Percentiles rank a stretch among this genome's conserved stretches.
Evolutionary conservation across 2,329 filamentous ascomycete genomes (phyloP).

Genomic region (Fusarium foetens): DNA sequence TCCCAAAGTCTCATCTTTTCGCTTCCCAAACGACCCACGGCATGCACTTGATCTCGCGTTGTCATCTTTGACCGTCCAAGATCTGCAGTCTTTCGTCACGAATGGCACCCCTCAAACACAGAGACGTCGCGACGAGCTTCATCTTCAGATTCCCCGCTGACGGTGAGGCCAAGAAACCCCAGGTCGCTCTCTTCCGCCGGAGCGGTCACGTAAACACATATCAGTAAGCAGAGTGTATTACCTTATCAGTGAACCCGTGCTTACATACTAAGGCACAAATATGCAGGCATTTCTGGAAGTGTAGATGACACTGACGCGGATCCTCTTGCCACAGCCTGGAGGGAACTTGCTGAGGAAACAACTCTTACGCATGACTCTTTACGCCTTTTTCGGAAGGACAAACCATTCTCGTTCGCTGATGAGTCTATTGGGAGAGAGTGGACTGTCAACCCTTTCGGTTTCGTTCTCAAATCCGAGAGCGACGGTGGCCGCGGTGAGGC

Average conservation of each 20-base stretch:
- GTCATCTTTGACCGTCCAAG: background rate
- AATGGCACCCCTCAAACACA: conserved; percentile 42
- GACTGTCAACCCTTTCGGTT: conserved; percentile 72
- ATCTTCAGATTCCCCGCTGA: conserved; percentile 58
- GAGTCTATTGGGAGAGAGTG: conserved; percentile 64
- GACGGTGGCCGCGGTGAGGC: conserved; percentile 51
- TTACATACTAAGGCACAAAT: conserved; percentile 57
- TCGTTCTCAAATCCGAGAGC: conserved; percentile 55
- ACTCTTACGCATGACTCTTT: conserved; percentile 59
- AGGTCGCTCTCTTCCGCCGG: conserved; percentile 70
- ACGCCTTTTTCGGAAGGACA: conserved; percentile 65
- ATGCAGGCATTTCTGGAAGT: conserved; percentile 70
- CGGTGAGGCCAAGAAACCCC: conserved; percentile 50
- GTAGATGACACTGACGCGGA: conserved; percentile 64
- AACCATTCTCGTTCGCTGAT: conserved; percentile 68
- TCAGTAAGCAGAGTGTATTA: conserved; percentile 53
- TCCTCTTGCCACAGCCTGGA: conserved; percentile 67
- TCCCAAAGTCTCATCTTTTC: background rate
- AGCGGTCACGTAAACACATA: conserved; percentile 70
- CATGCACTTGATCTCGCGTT: background rate
- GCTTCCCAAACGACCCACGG: background rate
- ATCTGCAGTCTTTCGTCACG: conserved; percentile 11
- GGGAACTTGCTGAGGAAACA: conserved; percentile 72
- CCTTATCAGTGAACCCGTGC: background rate
- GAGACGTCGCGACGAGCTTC: conserved; percentile 61